Conservation (phyloP, 1,284 basidiomycete genomes). For the Jaminaea rosea region DNA sequence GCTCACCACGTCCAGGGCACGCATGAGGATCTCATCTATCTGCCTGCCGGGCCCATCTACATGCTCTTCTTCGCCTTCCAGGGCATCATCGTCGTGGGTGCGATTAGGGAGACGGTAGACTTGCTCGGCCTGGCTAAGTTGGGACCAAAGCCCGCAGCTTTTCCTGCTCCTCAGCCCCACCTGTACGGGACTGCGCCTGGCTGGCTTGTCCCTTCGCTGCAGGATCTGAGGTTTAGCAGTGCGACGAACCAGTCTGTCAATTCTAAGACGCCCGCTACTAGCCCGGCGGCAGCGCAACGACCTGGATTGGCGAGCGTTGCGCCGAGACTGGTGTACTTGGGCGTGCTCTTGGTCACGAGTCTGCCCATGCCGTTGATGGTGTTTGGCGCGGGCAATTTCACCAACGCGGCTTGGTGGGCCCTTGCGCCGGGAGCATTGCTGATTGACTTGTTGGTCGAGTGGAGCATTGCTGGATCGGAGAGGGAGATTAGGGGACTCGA, state of each 20-base stretch:
- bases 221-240: conserved; percentile 27
- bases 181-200: conserved; percentile 41
- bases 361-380: conserved; percentile 36
- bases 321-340: conserved; percentile 37
- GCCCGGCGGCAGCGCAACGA: conserved; percentile 4
- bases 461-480: conserved; percentile 29
- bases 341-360: conserved; percentile 25
- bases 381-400: conserved; percentile 44
- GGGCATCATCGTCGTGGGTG: conserved; percentile 24
- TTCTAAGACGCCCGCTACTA: conserved; percentile 14
- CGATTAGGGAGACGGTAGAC: conserved; percentile 21
- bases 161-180: conserved; percentile 34
- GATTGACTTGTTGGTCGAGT: conserved; percentile 24
- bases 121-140: conserved; percentile 19
- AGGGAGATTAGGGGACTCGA: conserved; percentile 28
- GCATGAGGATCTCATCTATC: conserved; percentile 38
- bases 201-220: conserved; percentile 32
- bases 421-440: conserved; percentile 24
- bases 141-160: conserved; percentile 10
- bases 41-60: conserved; percentile 45
- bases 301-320: conserved; percentile 11
- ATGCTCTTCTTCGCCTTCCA: conserved; percentile 25
- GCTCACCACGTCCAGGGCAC: conserved; percentile 30
- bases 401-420: conserved; percentile 41
- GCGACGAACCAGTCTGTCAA: conserved; percentile 10